Conservation (phyloP, 2,329 filamentous ascomycete species). For the Calonectria pauciramosa region DNA sequence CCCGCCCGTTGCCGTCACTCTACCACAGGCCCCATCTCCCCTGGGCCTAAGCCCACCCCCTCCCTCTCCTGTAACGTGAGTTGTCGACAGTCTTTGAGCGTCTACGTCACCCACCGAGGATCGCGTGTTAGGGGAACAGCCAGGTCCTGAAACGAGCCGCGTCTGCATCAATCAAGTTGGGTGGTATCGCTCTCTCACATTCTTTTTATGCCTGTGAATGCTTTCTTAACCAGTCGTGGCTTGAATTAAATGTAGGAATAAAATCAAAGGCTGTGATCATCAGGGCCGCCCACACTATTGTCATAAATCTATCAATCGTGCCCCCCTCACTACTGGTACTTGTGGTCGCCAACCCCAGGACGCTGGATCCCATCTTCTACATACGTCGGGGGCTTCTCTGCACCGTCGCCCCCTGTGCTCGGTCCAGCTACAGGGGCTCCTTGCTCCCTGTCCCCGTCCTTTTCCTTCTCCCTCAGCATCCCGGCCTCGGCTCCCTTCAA, state of each 20-base stretch:
- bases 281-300: background rate
- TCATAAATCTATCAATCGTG: background rate
- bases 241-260: background rate
- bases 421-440: slow-evolving; percentile 28
- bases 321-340: slow-evolving; percentile 35
- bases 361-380: slow-evolving; percentile 41
- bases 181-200: slow-evolving; percentile 36
- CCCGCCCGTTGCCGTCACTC: background rate
- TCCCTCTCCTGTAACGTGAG: slow-evolving; percentile 5
- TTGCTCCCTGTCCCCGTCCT: slow-evolving; percentile 18
- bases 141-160: slow-evolving; percentile 5
- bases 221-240: background rate
- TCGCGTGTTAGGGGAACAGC: background rate
- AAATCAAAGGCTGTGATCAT: background rate
- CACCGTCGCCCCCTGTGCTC: slow-evolving; percentile 18
- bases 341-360: slow-evolving; percentile 43
- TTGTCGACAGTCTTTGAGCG: background rate
- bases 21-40: background rate
- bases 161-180: background rate
- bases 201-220: background rate
- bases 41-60: slow-evolving; percentile 3
- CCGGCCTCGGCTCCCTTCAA: slow-evolving; percentile 51
- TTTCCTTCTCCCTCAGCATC: slow-evolving; percentile 37
- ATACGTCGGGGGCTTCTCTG: slow-evolving; percentile 40
- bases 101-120: background rate